Percentiles rank a stretch among this genome's conserved stretches.
Conservation (phyloP, 2,329 filamentous ascomycete genomes). For the Sclerotinia trifoliorum region DNA sequence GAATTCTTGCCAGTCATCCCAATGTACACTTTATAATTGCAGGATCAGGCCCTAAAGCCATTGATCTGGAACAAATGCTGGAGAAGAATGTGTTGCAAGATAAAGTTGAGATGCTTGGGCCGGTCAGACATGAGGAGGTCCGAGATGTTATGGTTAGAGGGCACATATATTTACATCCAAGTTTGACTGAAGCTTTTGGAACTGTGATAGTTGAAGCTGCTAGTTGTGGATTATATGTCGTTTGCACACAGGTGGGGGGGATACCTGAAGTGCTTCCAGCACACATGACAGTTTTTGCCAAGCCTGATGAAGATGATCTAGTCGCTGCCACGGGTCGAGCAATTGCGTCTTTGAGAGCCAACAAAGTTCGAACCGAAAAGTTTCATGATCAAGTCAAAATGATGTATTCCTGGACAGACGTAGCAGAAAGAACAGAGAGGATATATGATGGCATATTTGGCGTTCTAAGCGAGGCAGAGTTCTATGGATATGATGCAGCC, state of each 20-base stretch:
- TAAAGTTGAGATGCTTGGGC: conserved; percentile 86
- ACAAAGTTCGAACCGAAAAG: conserved; percentile 83
- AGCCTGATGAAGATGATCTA: conserved; percentile 93
- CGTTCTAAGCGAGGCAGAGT: conserved; percentile 79
- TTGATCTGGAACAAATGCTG: conserved; percentile 97
- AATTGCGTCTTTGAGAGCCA: conserved; percentile 80
- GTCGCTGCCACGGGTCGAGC: conserved; percentile 86
- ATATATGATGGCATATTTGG: conserved; percentile 94
- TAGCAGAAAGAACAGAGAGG: conserved; percentile 87
- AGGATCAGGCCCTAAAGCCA: conserved; percentile 92
- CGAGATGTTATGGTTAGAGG: conserved; percentile 96
- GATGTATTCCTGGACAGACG: conserved; percentile 99
- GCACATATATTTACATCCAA: conserved; percentile 94
- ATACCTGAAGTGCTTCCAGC: conserved; percentile 94
- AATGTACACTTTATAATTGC: conserved; percentile 97
- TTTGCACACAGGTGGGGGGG: conserved; percentile 92
- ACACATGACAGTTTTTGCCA: conserved; percentile 97
- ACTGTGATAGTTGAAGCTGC: conserved; percentile 98
- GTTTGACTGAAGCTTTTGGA: conserved; percentile 92
- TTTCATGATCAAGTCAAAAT: conserved; percentile 97
- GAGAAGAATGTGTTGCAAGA: conserved; percentile 93
- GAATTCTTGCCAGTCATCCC: conserved; percentile 83
- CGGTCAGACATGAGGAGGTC: conserved; percentile 92
- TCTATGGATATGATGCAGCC: conserved; percentile 76
- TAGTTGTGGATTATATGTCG: conserved; percentile 92